phyloP scores from a whole-genome alignment of 768 basidiomycete genomes.

The Naganishia kalamii region DNA sequence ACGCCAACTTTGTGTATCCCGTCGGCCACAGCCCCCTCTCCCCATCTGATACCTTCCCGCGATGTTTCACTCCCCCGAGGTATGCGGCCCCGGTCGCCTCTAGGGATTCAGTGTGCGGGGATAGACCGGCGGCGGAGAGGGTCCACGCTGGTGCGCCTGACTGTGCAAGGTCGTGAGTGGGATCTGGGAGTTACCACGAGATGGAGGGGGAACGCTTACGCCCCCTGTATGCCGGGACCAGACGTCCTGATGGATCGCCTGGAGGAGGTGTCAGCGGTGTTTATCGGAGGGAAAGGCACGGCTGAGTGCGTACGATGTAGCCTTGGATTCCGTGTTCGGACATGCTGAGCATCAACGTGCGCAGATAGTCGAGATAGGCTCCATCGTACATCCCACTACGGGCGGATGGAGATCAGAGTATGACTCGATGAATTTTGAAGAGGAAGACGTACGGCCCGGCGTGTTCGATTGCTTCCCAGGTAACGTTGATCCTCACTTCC shows the following conservation, averaged over 20 bases:
- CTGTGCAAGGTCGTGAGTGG: not conserved
- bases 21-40: conserved; percentile 87
- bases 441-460: conserved; percentile 69
- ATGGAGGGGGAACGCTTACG: conserved; percentile 23
- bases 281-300: conserved; percentile 60
- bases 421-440: too few species aligned
- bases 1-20: conserved; percentile 88
- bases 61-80: conserved; percentile 69
- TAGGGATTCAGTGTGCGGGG: conserved; percentile 52
- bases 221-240: conserved; percentile 94
- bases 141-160: conserved; percentile 98
- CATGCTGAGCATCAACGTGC: conserved; percentile 50
- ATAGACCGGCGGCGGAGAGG: conserved; percentile 67
- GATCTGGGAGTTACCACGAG: not conserved
- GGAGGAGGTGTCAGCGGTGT: conserved; percentile 55
- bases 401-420: too few species aligned
- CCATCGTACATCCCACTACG: conserved; percentile 73
- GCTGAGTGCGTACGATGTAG: conserved; percentile 36
- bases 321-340: conserved; percentile 33
- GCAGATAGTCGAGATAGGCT: conserved; percentile 75
- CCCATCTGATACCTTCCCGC: conserved; percentile 58
- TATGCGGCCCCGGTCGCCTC: conserved; percentile 83
- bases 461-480: conserved; percentile 97
- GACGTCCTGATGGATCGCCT: conserved; percentile 79
- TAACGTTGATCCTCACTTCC: conserved; percentile 80